Evolutionary conservation across 331 rosid species (phyloP), one percentile per base, ranked within the genome.

Genomic region (Arachis monticola): DNA sequence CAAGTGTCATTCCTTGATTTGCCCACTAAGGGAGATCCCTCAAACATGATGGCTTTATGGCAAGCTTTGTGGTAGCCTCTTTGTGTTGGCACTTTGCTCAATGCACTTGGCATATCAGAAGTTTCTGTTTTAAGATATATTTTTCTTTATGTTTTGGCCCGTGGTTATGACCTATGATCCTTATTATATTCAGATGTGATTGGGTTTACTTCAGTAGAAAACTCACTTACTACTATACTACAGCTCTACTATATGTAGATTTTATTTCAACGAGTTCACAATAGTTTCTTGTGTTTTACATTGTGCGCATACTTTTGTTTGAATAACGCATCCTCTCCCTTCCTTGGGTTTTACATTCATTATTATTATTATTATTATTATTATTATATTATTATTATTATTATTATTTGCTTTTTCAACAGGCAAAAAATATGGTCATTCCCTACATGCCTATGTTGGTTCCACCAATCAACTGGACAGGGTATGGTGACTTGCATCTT

Each of bases 401-500:
- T 40, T 32, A 22, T 72, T 52, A 56, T 5, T 58, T 53, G 38
- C 40, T 82, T 80, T 77, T 84, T 77, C 64, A 55, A 83, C 91
- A 95, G 99, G 97, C 88, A 72, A 90, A 86, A 83, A 89, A 80
- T 86, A 76, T 95, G 89, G 97, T 95, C 83, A 95, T 92, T 78
- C 99, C 99, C 67, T 95, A 92, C 67, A 86, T 90, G 93, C 99
- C 99, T 61, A 95, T 95, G 99, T 80, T 95, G 91, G 90, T 92
- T 80, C 96, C 97, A 66, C 97, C 99, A 67, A 78, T 85, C 76
- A 86, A 82, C 60, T 95, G 99, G 99, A 83, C 87, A 77, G 97
- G 97, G 99, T 95, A 95, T 74, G 90, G 31, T 59, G 77, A 63
- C 77, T 82, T 85, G 35, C 38, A 4, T 77, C 12, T 42, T 74